Base-by-base conservation (phyloP, 306 rosid species). In the Abrus pulchellus region DNA sequence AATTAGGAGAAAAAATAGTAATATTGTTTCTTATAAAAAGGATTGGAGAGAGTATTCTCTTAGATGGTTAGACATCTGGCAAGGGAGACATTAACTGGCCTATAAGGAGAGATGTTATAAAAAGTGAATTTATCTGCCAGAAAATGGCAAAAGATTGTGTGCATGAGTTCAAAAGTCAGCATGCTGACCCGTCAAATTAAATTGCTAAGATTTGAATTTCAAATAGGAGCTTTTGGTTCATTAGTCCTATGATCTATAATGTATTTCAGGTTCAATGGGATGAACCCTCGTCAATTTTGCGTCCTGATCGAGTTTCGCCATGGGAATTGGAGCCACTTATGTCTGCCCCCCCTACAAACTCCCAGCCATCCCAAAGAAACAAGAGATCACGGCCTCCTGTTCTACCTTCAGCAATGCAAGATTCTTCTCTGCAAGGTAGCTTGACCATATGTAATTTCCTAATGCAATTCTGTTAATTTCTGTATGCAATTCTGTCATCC, bases 251-350 rank as follows among this genome's bases (percentile, higher is more conserved):
- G 55, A 52, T 27, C 11, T 27, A 13, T 78, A 45, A 55, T 78
- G 64, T 45, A 13, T 77, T 75, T 86, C 89, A 94, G 98, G 97
- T 94, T 74, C 99, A 94, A 88, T 94, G 99, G 99, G 99, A 94
- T 84, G 99, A 94, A 71, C 94, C 95, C 5, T 94, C 99, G 48
- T 88, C 95, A 5, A 94, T 91, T 79, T 40, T 91, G 87, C 97
- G 99, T 75, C 99, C 99, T 43, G 99, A 94, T 71, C 89, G 87
- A 86, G 99, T 94, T 77, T 94, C 99, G 43, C 83, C 99, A 41
- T 94, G 99, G 99, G 99, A 94, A 73, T 83, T 94, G 90, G 99
- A 94, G 89, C 97, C 99, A 53, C 95, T 94, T 77, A 87, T 94
- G 76, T 87, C 92, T 50, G 81, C 86, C 44, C 83, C 93, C 68